Evolutionary conservation across 495 filamentous ascomycete genomes (phyloP).

Genomic region (Trichoderma orchidacearum): DNA sequence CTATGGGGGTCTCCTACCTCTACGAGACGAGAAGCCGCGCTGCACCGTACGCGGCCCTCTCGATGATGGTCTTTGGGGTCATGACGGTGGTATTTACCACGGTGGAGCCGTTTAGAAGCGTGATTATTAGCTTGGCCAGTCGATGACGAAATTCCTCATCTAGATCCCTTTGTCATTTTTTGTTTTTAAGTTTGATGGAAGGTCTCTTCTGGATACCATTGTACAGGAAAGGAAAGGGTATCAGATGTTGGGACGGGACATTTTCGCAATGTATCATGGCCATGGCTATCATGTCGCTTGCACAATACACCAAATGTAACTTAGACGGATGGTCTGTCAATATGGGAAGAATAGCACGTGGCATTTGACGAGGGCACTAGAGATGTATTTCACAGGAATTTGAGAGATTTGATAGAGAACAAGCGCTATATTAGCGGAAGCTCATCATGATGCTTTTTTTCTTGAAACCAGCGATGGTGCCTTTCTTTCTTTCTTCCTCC

Average conservation of each 20-base stretch:
- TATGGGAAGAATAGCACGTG: background rate
- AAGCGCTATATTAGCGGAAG: too few species aligned
- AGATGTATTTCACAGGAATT: too few species aligned
- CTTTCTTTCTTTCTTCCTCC: too few species aligned
- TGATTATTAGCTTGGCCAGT: conserved; percentile 4
- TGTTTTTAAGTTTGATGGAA: background rate
- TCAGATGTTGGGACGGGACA: background rate
- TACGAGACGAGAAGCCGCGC: conserved; percentile 31
- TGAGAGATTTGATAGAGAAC: background rate
- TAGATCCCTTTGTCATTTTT: background rate
- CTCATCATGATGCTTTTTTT: background rate
- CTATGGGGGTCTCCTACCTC: conserved; percentile 34
- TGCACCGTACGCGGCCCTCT: conserved; percentile 30
- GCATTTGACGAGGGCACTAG: too few species aligned
- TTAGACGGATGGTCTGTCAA: too few species aligned
- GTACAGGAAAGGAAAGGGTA: background rate
- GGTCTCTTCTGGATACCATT: background rate
- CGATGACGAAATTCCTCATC: background rate
- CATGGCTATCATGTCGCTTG: too few species aligned
- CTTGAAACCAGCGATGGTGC: background rate
- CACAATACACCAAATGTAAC: too few species aligned
- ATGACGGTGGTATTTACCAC: conserved; percentile 31
- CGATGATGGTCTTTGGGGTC: conserved; percentile 33
- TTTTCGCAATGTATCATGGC: too few species aligned
- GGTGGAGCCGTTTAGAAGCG: conserved; percentile 14